Percentiles rank a stretch among this genome's conserved stretches.
phyloP scores from a whole-genome alignment of 176 grass and related monocot genomes.

The Avena atlantica region DNA sequence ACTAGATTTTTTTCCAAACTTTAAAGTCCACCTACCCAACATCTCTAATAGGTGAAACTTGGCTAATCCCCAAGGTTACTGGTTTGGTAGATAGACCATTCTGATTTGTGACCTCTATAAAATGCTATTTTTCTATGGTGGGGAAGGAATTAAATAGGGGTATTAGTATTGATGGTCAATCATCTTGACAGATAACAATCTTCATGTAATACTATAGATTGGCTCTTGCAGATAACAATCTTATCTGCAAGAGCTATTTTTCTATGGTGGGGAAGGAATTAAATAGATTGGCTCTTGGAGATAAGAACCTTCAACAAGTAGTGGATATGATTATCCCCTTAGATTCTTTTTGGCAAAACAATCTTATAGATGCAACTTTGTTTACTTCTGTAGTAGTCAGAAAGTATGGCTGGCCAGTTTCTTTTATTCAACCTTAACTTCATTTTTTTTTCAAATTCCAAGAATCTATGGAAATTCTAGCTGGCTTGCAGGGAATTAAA shows the following conservation, averaged over 20 bases:
- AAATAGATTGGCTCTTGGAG: neutral
- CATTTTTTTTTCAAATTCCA: conserved; percentile 14
- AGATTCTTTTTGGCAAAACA: neutral
- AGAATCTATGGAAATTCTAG: conserved; percentile 18
- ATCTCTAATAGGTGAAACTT: conserved; percentile 38
- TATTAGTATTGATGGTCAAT: conserved; percentile 11
- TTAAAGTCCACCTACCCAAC: neutral
- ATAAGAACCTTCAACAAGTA: conserved; percentile 28
- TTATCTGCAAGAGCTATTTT: no score
- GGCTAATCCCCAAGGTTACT: neutral
- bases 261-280: no score
- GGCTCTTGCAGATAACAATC: neutral
- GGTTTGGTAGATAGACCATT: conserved; percentile 8
- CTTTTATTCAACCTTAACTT: conserved; percentile 11
- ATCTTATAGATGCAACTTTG: neutral
- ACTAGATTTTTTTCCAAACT: neutral
- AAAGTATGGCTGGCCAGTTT: neutral
- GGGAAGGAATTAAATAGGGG: neutral
- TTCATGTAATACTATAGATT: neutral
- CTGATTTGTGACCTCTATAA: neutral
- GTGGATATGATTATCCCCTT: neutral
- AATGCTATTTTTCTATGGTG: neutral
- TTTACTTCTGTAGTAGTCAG: neutral
- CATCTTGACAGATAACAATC: neutral
- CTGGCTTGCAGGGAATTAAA: neutral